phyloP scores from a whole-genome alignment of 371 early-diverging fungal species.

The Rhizomucor pusillus region DNA sequence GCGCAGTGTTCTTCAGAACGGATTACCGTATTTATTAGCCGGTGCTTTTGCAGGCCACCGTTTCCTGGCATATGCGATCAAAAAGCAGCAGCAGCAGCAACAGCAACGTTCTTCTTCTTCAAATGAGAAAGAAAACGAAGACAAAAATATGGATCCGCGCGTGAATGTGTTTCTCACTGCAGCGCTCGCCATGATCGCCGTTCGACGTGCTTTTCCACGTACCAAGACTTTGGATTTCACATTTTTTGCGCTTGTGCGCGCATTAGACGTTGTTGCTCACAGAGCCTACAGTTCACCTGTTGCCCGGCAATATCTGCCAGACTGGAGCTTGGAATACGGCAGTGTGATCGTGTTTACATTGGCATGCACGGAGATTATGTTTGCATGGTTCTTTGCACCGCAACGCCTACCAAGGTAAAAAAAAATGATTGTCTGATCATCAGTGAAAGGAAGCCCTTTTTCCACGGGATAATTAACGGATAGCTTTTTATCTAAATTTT shows the following conservation, averaged over 20 bases:
- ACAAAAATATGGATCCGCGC: constrained; percentile 6
- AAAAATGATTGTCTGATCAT: too few species aligned
- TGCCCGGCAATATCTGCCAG: constrained; percentile 41
- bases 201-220: constrained; percentile 31
- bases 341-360: constrained; percentile 55
- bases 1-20: constrained; percentile 30
- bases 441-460: not conserved
- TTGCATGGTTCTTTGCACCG: constrained; percentile 60
- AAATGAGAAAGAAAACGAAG: not conserved
- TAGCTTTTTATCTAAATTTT: not conserved
- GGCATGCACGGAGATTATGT: constrained; percentile 64
- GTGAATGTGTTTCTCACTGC: constrained; percentile 27
- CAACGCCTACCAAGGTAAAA: constrained; percentile 55
- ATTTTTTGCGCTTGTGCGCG: constrained; percentile 59
- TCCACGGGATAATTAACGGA: not conserved
- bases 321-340: constrained; percentile 50
- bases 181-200: constrained; percentile 22
- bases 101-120: too few species aligned
- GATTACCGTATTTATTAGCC: constrained; percentile 34
- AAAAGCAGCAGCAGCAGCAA: constrained; percentile 7
- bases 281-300: constrained; percentile 23
- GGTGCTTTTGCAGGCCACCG: constrained; percentile 35
- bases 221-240: constrained; percentile 58
- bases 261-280: constrained; percentile 56
- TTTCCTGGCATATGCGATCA: constrained; percentile 15